Evolutionary conservation across 768 basidiomycete genomes (phyloP).

Genomic region (Mycena maculata): DNA sequence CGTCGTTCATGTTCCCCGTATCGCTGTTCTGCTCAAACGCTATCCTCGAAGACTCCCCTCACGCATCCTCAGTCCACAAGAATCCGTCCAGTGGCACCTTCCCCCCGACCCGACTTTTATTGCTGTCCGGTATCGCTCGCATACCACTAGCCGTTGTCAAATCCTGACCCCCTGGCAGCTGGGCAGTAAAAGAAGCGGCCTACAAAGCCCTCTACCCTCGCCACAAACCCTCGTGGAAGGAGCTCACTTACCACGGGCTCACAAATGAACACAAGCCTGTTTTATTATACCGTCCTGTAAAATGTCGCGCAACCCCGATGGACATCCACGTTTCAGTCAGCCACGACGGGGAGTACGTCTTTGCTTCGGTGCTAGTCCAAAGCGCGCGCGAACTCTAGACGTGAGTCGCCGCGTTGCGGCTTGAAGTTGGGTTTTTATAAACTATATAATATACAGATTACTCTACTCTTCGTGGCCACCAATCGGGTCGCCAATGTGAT

Average conservation of each 20-base stretch:
- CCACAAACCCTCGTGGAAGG: constrained; percentile 77
- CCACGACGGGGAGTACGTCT: constrained; percentile 85
- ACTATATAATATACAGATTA: constrained; percentile 21
- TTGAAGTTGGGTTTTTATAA: neutral
- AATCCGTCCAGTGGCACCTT: constrained; percentile 54
- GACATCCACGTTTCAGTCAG: constrained; percentile 77
- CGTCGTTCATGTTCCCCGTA: constrained; percentile 75
- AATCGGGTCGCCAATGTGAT: constrained; percentile 76
- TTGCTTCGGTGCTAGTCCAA: constrained; percentile 76
- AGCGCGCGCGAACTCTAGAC: constrained; percentile 21
- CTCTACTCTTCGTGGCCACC: constrained; percentile 59
- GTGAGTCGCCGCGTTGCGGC: neutral
- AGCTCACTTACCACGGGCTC: constrained; percentile 63
- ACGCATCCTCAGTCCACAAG: constrained; percentile 72
- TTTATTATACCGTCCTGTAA: constrained; percentile 58
- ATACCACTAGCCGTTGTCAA: neutral
- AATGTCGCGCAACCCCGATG: constrained; percentile 41
- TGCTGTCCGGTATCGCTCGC: constrained; percentile 72
- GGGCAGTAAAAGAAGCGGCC: constrained; percentile 87
- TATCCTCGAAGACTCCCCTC: constrained; percentile 60
- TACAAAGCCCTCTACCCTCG: constrained; percentile 86
- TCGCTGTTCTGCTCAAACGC: constrained; percentile 64
- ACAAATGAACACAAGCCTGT: constrained; percentile 49
- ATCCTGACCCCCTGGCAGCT: constrained; percentile 58
- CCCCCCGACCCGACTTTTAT: constrained; percentile 62